These are phyloP conservation scores for Aspergillus bertholletiae DNA, from an alignment of 495 filamentous ascomycete species.

Conservation along the genomic window DNA sequence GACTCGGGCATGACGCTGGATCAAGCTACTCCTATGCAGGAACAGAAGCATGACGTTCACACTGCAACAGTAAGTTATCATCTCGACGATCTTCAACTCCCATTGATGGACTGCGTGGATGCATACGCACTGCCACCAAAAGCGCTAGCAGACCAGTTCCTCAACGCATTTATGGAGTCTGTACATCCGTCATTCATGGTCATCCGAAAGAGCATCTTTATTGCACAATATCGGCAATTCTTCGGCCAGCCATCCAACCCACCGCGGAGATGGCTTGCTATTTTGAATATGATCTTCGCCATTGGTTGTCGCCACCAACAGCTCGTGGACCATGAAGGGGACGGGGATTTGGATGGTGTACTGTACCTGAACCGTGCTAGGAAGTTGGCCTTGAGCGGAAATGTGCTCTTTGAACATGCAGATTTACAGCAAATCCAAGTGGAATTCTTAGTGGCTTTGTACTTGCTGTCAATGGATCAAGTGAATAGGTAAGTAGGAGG, in stretches of 20 bases:
- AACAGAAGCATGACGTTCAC: constrained; percentile 12
- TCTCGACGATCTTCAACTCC: constrained; percentile 50
- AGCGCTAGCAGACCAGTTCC: constrained; percentile 46
- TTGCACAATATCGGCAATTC: constrained; percentile 38
- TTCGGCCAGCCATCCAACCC: constrained; percentile 21
- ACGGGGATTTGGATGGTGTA: constrained; percentile 45
- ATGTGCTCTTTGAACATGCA: constrained; percentile 50
- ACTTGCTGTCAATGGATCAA: constrained; percentile 56
- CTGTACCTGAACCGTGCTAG: constrained; percentile 57
- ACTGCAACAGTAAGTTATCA: constrained; percentile 50
- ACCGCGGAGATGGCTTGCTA: constrained; percentile 50
- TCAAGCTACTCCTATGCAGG: background rate
- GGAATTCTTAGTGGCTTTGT: constrained; percentile 50
- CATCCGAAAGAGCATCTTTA: constrained; percentile 41
- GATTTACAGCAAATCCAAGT: constrained; percentile 60
- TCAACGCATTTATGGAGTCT: constrained; percentile 52
- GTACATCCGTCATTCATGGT: constrained; percentile 58
- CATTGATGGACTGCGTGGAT: constrained; percentile 39
- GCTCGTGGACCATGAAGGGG: constrained; percentile 35
- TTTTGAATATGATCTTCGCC: constrained; percentile 64
- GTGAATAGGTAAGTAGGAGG: constrained; percentile 51
- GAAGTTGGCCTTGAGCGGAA: constrained; percentile 45
- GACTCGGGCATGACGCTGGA: background rate
- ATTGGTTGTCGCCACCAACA: constrained; percentile 49
- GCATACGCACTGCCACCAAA: constrained; percentile 48